These are phyloP conservation scores for Blastocystis sp. DNA, from an alignment of 352 stramenopile genomes.

Conservation along the genomic window DNA sequence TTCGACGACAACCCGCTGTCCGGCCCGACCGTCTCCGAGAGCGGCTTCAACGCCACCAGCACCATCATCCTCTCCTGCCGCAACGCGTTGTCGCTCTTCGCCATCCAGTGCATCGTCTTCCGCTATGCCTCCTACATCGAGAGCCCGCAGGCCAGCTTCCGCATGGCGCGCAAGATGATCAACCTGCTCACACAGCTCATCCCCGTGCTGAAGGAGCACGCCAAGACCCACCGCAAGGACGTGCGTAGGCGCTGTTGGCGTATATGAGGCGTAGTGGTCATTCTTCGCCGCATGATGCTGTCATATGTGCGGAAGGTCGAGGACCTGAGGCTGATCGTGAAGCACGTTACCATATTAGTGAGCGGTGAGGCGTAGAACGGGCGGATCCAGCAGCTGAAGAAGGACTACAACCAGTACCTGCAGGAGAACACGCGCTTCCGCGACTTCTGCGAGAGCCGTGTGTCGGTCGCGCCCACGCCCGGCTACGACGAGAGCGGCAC, in stretches of 20 bases:
- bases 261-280: neutral
- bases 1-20: conserved; percentile 37
- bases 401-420: neutral
- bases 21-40: neutral
- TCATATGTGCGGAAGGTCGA: conserved; percentile 40
- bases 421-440: neutral
- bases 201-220: neutral
- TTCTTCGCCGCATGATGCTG: conserved; percentile 24
- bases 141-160: conserved; percentile 26
- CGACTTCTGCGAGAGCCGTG: neutral
- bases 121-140: conserved; percentile 36
- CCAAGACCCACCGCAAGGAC: neutral
- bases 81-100: neutral
- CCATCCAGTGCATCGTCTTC: conserved; percentile 24
- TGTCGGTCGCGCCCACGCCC: neutral
- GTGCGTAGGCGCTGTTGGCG: conserved; percentile 1
- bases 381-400: conserved; percentile 12
- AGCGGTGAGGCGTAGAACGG: conserved; percentile 1
- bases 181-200: conserved; percentile 19
- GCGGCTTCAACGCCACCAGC: conserved; percentile 11
- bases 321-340: conserved; percentile 22
- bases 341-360: neutral
- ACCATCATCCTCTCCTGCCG: conserved; percentile 12
- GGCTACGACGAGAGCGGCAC: conserved; percentile 28
- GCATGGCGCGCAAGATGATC: conserved; percentile 16